Evolutionary conservation across 306 rosid species (phyloP).

Genomic region (Ammopiptanthus mongolicus): DNA sequence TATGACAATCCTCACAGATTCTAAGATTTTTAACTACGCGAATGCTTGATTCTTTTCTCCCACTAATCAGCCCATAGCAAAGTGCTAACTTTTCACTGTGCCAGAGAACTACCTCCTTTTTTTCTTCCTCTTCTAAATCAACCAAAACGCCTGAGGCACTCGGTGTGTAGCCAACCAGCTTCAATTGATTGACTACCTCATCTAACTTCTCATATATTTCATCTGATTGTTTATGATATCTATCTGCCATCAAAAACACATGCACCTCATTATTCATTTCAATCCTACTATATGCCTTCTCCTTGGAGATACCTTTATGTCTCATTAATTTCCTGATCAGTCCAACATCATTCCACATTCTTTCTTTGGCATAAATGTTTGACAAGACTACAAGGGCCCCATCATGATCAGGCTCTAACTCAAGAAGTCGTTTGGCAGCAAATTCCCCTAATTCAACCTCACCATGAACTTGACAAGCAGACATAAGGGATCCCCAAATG

Average conservation of each 20-base stretch:
- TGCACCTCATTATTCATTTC: constrained; percentile 63
- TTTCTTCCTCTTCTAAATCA: constrained; percentile 77
- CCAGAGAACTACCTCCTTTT: constrained; percentile 59
- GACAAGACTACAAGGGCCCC: constrained; percentile 81
- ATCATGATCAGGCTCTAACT: constrained; percentile 67
- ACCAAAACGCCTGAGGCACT: constrained; percentile 42
- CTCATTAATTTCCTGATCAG: constrained; percentile 62
- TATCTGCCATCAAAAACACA: constrained; percentile 74
- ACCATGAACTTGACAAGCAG: constrained; percentile 68
- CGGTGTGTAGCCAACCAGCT: constrained; percentile 62
- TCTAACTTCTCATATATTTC: constrained; percentile 65
- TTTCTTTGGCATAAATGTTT: constrained; percentile 72
- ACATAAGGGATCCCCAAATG: constrained; percentile 90
- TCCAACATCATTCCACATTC: constrained; percentile 73
- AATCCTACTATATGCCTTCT: constrained; percentile 69
- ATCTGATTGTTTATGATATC: constrained; percentile 58
- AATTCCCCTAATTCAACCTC: constrained; percentile 73
- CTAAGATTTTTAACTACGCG: constrained; percentile 74
- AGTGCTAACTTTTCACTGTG: constrained; percentile 91
- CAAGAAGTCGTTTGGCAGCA: constrained; percentile 70
- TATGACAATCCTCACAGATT: constrained; percentile 79
- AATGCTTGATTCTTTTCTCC: constrained; percentile 37
- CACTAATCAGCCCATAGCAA: constrained; percentile 58
- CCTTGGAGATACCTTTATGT: constrained; percentile 56
- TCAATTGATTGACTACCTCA: constrained; percentile 59